Evolutionary conservation across 768 basidiomycete genomes (phyloP).

Genomic region (Suillus paluster): DNA sequence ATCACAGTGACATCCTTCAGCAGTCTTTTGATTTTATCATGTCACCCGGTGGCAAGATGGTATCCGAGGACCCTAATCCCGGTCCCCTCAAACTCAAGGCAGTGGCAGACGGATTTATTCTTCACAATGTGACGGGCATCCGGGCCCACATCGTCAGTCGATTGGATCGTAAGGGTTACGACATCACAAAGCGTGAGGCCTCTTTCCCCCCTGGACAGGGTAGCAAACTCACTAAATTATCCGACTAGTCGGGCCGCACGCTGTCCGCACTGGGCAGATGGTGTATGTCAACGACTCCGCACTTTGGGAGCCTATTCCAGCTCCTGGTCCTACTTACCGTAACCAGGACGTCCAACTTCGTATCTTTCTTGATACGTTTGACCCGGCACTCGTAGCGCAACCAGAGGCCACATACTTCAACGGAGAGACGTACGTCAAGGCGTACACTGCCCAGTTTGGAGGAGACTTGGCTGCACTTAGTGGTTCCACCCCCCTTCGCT

Average conservation of each 20-base stretch:
- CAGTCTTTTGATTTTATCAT: slow-evolving; percentile 87
- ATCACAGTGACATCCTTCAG: slow-evolving; percentile 10
- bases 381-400: slow-evolving; percentile 49
- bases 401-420: slow-evolving; percentile 41
- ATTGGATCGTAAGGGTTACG: slow-evolving; percentile 84
- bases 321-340: slow-evolving; percentile 21
- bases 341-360: slow-evolving; percentile 57
- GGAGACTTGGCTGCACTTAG: slow-evolving; percentile 51
- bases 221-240: slow-evolving; percentile 12
- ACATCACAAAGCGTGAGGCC: slow-evolving; percentile 77
- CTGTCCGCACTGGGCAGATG: slow-evolving; percentile 76
- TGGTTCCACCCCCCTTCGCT: slow-evolving; percentile 40
- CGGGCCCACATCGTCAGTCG: slow-evolving; percentile 78
- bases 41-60: slow-evolving; percentile 54
- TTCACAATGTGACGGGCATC: slow-evolving; percentile 80
- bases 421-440: slow-evolving; percentile 56
- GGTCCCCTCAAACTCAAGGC: slow-evolving; percentile 64
- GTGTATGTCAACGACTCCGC: slow-evolving; percentile 80
- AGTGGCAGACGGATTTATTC: slow-evolving; percentile 69
- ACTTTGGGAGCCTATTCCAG: slow-evolving; percentile 42
- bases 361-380: slow-evolving; percentile 57
- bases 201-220: slow-evolving; percentile 4
- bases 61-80: slow-evolving; percentile 73
- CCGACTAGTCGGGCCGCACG: slow-evolving; percentile 75
- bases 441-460: slow-evolving; percentile 73